Base-by-base conservation (phyloP, 2,329 filamentous ascomycete genomes). In the Xylaria sp. region DNA sequence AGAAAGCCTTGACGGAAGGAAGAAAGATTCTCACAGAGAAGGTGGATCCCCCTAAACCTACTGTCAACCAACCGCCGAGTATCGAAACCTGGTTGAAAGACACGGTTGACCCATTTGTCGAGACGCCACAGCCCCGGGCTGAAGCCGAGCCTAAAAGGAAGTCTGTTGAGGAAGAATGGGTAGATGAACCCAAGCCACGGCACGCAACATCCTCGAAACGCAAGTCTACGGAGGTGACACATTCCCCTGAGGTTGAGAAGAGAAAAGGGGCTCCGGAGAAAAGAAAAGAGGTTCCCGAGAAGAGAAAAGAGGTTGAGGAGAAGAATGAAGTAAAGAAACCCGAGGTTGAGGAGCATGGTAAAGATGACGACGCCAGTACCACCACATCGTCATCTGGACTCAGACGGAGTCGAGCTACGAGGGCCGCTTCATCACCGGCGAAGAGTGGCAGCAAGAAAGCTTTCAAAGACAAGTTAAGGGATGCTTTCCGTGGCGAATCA, bases 11-110 rank as follows among this genome's bases (percentile, higher is more conserved):
- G 54, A 82, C 77, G 41, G 84, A 84, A 54, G 83, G 84, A 45
- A 86, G 82, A 70, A 87, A 86, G 69, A 86, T 87, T 11, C 79
- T 87, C 37, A 79, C 84, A 13, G 84, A 87, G 50, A 79, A 78
- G 50, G 79, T 78, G 40, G 84, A 87, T 2, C 79, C 79, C 1
- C 67, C 69, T 16, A 78, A 78, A 44, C 76, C 78, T 7, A 71
- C 75, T 1, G 71, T 72, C 2, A 86, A 87, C 55, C 79, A 83
- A 40, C 84, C 85, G 4, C 81, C 80, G 1, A 87, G 79, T 62
- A 88, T 88, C 49, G 85, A 88, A 65, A 85, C 79, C 19, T 88
- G 85, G 85, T 72, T 88, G 21, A 83, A 81, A 63, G 78, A 75
- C 19, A 88, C 85, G 0, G 78, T 85, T 13, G 85, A 87, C 61